phyloP scores from a whole-genome alignment of 176 grass and related monocot species.

The Ensete ventricosum region DNA sequence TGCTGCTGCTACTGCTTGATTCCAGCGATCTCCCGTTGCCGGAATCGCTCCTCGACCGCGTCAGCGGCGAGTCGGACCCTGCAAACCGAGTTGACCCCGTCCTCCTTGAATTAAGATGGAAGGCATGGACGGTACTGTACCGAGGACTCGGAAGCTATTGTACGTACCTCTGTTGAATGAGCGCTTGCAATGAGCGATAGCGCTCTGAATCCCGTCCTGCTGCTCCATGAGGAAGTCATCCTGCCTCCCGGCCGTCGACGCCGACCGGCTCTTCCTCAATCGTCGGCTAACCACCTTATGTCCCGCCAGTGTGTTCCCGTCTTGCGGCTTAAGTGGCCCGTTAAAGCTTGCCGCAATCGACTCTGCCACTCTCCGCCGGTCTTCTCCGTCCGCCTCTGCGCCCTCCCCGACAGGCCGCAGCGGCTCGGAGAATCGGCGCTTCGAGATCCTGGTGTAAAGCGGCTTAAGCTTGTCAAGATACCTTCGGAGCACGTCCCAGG shows the following conservation, averaged over 20 bases:
- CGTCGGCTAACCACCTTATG: slow-evolving; percentile 70
- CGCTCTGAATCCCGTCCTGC: slow-evolving; percentile 18
- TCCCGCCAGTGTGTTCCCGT: slow-evolving; percentile 53
- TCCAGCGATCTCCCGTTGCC: slow-evolving; percentile 9
- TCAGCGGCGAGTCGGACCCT: neutral
- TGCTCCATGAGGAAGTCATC: slow-evolving; percentile 11
- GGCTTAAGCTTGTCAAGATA: neutral
- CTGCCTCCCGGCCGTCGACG: slow-evolving; percentile 31
- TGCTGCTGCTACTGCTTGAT: neutral
- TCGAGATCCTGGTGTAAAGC: neutral
- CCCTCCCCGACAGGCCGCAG: neutral
- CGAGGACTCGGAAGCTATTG: neutral
- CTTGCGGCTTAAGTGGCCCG: slow-evolving; percentile 7
- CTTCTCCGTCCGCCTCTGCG: neutral
- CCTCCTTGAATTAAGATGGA: neutral
- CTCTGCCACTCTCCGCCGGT: neutral
- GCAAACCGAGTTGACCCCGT: neutral
- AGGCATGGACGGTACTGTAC: neutral
- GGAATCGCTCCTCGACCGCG: slow-evolving; percentile 11
- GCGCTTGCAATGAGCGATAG: slow-evolving; percentile 17
- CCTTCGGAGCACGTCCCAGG: neutral
- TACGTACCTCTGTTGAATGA: slow-evolving; percentile 12
- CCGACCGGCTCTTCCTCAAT: slow-evolving; percentile 72
- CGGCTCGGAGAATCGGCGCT: neutral
- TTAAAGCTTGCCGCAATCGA: neutral